Conservation (phyloP, 1,139 yeast species). For the Yamadazyma buinensis region DNA sequence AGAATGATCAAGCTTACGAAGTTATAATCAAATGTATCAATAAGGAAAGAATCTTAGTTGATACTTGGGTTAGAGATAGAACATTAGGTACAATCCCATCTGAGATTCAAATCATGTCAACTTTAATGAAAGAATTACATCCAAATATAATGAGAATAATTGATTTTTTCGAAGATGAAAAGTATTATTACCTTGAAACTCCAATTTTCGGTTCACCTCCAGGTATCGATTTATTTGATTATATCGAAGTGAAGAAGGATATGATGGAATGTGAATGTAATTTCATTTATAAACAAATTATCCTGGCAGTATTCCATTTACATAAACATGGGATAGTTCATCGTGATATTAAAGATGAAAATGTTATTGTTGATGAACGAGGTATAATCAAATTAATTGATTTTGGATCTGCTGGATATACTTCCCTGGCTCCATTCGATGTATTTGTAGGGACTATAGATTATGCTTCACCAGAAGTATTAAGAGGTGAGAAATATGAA, state of each 20-base stretch:
- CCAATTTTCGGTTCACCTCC: slow-evolving; percentile 87
- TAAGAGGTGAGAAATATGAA: slow-evolving; percentile 80
- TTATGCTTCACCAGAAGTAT: slow-evolving; percentile 95
- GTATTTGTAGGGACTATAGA: slow-evolving; percentile 97
- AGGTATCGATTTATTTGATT: slow-evolving; percentile 87
- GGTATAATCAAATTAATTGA: slow-evolving; percentile 83
- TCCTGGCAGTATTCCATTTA: slow-evolving; percentile 71
- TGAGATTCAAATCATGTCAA: slow-evolving; percentile 89
- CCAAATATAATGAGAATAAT: slow-evolving; percentile 80
- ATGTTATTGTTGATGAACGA: slow-evolving; percentile 77
- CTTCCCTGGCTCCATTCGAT: slow-evolving; percentile 89
- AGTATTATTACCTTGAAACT: slow-evolving; percentile 84
- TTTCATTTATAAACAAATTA: slow-evolving; percentile 75
- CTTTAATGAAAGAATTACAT: slow-evolving; percentile 70
- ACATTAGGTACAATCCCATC: slow-evolving; percentile 89
- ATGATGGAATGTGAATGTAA: slow-evolving; percentile 77
- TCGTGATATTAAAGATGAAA: slow-evolving; percentile 93
- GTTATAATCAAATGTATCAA: slow-evolving; percentile 86
- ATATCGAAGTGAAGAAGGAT: slow-evolving; percentile 77
- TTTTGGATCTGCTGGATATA: slow-evolving; percentile 92
- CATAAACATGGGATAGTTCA: slow-evolving; percentile 88
- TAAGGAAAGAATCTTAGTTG: slow-evolving; percentile 89
- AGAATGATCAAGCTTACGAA: slow-evolving; percentile 55
- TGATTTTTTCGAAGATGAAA: slow-evolving; percentile 89
- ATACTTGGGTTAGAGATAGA: slow-evolving; percentile 95